Base-by-base conservation (phyloP, 2,329 filamentous ascomycete genomes). In the Diaporthe ampelina region DNA sequence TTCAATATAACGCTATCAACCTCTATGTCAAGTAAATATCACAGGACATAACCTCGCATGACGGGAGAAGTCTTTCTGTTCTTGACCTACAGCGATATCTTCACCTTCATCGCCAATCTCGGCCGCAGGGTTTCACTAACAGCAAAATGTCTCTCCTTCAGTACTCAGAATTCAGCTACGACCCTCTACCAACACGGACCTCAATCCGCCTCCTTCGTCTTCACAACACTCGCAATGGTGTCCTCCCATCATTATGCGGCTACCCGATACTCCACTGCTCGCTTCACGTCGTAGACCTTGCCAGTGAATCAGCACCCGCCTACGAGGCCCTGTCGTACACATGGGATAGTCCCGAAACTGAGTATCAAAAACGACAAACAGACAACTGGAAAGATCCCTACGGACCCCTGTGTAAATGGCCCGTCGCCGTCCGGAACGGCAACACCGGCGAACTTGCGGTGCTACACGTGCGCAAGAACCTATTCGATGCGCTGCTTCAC, bases 311-410 rank as follows among this genome's bases (percentile, higher is more conserved):
- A 21, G 73, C 69, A 59, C 75, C 75, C 5, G 21, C 57, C 15
- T 83, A 84, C 61, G 80, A 73, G 8, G 73, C 75, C n/a, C 48
- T 76, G 3, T 76, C 75, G 10, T 76, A 76, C 26, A 76, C 75
- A 4, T 76, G 75, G 75, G 71, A 71, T 5, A 71, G 69, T 5
- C 69, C 69, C 21, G 69, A 71, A 26, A 58, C 69, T 1, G 69
- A 71, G 40, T 48, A 48, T 10, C 35, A 71, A 11, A 71, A 71
- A 21, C 54, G 69, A 4, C 48, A 59, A 19, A 61, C 54, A 9
- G 69, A 71, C 40, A 71, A 71, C 40, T 71, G 69, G 69, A 71
- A 71, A 26, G 40, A 71, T 17, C 56, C 69, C 3, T 71, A 71
- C 32, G 69, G 69, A 8, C 69, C 69, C 3, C 43, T 71, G n/a